Conservation (phyloP, 768 basidiomycete species). For the Lepiota venenata region DNA sequence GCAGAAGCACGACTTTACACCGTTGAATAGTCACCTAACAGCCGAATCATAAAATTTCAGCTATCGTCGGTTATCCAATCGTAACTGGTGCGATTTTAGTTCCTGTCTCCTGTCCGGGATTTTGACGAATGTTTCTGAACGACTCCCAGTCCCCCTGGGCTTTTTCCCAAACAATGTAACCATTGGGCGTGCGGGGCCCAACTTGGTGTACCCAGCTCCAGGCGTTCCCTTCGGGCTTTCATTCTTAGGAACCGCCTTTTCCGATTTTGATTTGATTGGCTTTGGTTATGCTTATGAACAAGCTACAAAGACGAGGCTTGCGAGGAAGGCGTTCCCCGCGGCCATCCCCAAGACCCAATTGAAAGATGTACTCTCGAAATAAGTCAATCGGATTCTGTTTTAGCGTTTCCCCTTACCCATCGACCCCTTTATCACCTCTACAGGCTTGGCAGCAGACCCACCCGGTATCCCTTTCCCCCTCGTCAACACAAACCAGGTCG, state of each 20-base stretch:
- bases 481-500: too few relatives aligned
- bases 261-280: slow-evolving; percentile 53
- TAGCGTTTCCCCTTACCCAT: too few relatives aligned
- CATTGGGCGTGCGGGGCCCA: slow-evolving; percentile 34
- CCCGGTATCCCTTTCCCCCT: too few relatives aligned
- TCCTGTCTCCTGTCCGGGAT: background rate
- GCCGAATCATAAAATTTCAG: slow-evolving; percentile 19
- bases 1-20: background rate
- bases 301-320: slow-evolving; percentile 49
- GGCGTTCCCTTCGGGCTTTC: slow-evolving; percentile 61
- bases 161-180: slow-evolving; percentile 50
- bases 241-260: slow-evolving; percentile 60
- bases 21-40: too few relatives aligned
- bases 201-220: slow-evolving; percentile 46
- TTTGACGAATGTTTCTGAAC: slow-evolving; percentile 1
- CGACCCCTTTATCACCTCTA: too few relatives aligned
- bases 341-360: slow-evolving; percentile 56
- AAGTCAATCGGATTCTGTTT: too few relatives aligned
- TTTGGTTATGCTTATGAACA: slow-evolving; percentile 68
- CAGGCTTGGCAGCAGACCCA: too few relatives aligned
- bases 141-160: slow-evolving; percentile 50
- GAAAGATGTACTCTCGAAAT: slow-evolving; percentile 25
- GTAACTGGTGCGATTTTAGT: slow-evolving; percentile 44
- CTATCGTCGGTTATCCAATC: slow-evolving; percentile 65
- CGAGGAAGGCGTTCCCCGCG: slow-evolving; percentile 43